phyloP scores from a whole-genome alignment of 2,329 filamentous ascomycete species.

The Pezicula radicicola region DNA sequence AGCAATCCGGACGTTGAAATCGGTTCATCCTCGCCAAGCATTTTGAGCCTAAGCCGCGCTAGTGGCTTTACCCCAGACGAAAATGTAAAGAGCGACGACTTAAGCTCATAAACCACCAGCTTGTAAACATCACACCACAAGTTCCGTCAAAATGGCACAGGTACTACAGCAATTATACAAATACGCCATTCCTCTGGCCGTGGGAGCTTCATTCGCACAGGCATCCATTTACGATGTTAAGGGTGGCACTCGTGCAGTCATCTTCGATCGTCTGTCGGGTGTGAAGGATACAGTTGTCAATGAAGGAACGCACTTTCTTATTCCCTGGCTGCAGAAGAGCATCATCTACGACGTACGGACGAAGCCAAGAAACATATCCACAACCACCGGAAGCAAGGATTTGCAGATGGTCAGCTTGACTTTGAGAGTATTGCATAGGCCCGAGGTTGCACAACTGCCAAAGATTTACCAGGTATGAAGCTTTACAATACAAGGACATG shows the following conservation, averaged over 20 bases:
- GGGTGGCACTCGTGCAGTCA: slow-evolving; percentile 90
- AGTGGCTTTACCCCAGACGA: not conserved
- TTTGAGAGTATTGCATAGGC: slow-evolving; percentile 88
- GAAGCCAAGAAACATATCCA: slow-evolving; percentile 95
- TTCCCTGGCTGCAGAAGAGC: slow-evolving; percentile 93
- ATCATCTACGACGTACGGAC: slow-evolving; percentile 97
- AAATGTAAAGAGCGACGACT: slow-evolving; percentile 2
- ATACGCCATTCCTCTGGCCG: slow-evolving; percentile 69
- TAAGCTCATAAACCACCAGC: not conserved
- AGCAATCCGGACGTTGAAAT: slow-evolving; percentile 5
- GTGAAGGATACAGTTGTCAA: slow-evolving; percentile 91
- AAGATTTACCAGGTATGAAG: slow-evolving; percentile 92
- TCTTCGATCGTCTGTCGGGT: slow-evolving; percentile 91
- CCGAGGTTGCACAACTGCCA: slow-evolving; percentile 86
- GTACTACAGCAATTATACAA: slow-evolving; percentile 61
- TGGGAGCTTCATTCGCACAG: slow-evolving; percentile 66
- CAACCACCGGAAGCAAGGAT: slow-evolving; percentile 97
- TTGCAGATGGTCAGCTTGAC: slow-evolving; percentile 99
- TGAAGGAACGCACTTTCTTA: slow-evolving; percentile 94
- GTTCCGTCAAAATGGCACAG: slow-evolving; percentile 38
- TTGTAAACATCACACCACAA: not conserved
- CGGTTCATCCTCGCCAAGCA: slow-evolving; percentile 17
- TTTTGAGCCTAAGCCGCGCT: not conserved
- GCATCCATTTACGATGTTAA: slow-evolving; percentile 95
- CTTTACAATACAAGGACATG: not conserved